These are phyloP conservation scores for Dactylellina haptotyla DNA, from an alignment of 2,329 filamentous ascomycete species.

Conservation along the genomic window DNA sequence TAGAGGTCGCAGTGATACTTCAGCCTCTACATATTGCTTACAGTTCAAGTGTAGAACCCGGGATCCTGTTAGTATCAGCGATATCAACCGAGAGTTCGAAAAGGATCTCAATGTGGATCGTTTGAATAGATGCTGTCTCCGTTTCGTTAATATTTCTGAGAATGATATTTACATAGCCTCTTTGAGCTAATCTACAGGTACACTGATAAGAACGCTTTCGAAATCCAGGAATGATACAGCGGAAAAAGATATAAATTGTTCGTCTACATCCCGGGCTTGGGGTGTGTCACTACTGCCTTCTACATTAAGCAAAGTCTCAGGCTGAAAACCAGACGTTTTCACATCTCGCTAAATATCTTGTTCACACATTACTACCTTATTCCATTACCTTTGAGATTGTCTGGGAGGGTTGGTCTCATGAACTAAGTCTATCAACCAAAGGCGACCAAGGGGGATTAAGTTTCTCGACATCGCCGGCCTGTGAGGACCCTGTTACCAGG, in stretches of 20 bases:
- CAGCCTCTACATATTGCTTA: neutral
- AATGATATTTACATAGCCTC: slow-evolving; percentile 11
- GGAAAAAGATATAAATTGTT: slow-evolving; percentile 3
- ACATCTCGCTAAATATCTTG: neutral
- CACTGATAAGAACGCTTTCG: neutral
- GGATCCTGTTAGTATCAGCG: neutral
- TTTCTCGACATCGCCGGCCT: neutral
- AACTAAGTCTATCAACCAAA: neutral
- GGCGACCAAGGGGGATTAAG: neutral
- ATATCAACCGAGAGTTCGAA: neutral
- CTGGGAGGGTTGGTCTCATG: neutral
- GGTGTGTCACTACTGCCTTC: neutral
- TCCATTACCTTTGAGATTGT: slow-evolving; percentile 4
- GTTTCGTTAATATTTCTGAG: slow-evolving; percentile 10
- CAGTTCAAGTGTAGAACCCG: neutral
- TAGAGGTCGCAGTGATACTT: neutral
- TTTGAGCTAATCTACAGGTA: neutral
- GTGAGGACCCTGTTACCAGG: neutral
- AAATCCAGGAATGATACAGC: neutral
- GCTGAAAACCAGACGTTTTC: neutral
- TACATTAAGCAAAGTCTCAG: slow-evolving; percentile 11
- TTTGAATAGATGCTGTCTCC: neutral
- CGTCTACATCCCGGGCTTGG: neutral
- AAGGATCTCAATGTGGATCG: slow-evolving; percentile 4
- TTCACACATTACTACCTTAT: slow-evolving; percentile 26